These are phyloP conservation scores for Thielaviopsis euricoi DNA, from an alignment of 2,329 filamentous ascomycete genomes.

Conservation along the genomic window DNA sequence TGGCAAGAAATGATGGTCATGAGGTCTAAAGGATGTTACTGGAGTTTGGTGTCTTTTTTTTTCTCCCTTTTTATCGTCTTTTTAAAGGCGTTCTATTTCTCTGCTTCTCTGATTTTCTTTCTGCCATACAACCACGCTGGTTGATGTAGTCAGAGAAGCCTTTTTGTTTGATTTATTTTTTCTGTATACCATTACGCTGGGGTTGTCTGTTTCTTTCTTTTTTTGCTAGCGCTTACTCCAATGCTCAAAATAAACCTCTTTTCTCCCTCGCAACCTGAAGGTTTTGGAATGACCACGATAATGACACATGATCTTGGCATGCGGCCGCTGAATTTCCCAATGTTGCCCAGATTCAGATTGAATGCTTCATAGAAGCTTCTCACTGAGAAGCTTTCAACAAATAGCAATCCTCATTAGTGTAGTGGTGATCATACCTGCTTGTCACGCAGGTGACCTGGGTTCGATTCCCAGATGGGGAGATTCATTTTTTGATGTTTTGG, in stretches of 20 bases:
- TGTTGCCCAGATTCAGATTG: too few species aligned
- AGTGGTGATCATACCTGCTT: slow-evolving; percentile 12
- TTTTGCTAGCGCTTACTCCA: neutral
- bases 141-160: neutral
- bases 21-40: neutral
- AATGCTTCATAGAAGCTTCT: too few species aligned
- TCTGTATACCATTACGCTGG: neutral
- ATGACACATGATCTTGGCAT: neutral
- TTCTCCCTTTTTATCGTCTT: neutral
- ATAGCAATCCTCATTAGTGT: slow-evolving; percentile 9
- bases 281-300: too few species aligned
- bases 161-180: neutral
- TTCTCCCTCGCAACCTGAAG: too few species aligned
- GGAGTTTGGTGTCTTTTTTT: neutral
- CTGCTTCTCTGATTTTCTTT: neutral
- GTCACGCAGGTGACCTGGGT: slow-evolving; percentile 12
- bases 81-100: neutral
- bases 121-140: too few species aligned
- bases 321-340: too few species aligned
- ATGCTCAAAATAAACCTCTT: too few species aligned
- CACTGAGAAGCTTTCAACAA: too few species aligned
- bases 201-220: neutral
- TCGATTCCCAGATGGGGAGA: slow-evolving; percentile 12
- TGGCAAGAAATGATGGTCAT: too few species aligned
- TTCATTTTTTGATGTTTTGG: neutral